These are phyloP conservation scores for Xylaria sp. DNA, from an alignment of 2,329 filamentous ascomycete genomes.

Conservation along the genomic window DNA sequence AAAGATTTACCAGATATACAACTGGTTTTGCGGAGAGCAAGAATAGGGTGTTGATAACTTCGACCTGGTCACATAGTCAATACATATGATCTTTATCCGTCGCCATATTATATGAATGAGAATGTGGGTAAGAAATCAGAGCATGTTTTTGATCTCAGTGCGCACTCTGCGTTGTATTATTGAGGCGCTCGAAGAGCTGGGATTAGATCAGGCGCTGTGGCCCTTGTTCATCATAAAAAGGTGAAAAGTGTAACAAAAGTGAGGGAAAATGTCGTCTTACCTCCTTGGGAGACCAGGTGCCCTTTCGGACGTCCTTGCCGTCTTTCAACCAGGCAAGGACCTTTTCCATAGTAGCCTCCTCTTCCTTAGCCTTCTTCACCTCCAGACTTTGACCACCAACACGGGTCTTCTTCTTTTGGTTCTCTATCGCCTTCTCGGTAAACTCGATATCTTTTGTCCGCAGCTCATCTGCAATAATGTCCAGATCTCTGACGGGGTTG, in stretches of 20 bases:
- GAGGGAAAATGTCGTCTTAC: conserved; percentile 65
- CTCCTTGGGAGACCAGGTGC: conserved; percentile 92
- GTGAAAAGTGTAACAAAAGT: conserved; percentile 40
- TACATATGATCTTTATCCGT: conserved; percentile 4
- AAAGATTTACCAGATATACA: conserved; percentile 96
- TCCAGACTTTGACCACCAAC: conserved; percentile 95
- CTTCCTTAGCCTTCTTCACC: conserved; percentile 96
- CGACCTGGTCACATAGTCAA: conserved; percentile 72
- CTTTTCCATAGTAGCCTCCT: conserved; percentile 93
- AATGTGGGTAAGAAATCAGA: conserved; percentile 65
- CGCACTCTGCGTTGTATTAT: conserved; percentile 77
- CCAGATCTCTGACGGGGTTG: conserved; percentile 90
- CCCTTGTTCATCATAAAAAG: conserved; percentile 95
- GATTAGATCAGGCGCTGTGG: conserved; percentile 93
- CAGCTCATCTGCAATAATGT: conserved; percentile 97
- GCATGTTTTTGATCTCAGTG: conserved; percentile 84
- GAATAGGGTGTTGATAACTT: conserved; percentile 96
- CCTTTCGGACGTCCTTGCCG: conserved; percentile 94
- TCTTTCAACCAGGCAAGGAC: conserved; percentile 83
- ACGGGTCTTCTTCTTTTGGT: conserved; percentile 91
- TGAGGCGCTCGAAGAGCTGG: conserved; percentile 99
- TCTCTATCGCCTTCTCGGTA: conserved; percentile 92
- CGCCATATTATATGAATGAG: neutral
- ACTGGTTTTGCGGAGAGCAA: conserved; percentile 96
- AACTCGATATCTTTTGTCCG: conserved; percentile 99